Conservation (phyloP, 139 green algal species). For the Pseudopediastrum boryanum region DNA sequence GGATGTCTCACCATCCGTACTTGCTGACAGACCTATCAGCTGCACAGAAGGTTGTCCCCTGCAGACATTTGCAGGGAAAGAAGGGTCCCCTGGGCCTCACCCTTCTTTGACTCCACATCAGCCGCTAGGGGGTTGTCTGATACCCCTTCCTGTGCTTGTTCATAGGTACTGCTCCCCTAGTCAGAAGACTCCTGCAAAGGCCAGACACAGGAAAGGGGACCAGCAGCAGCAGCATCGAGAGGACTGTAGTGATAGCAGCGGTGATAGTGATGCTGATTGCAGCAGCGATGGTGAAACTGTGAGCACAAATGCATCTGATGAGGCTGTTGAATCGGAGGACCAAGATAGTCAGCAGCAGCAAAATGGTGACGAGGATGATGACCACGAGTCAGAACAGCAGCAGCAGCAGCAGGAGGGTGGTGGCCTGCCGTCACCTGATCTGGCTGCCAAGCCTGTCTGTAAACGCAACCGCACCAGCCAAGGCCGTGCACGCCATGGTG, state of each 20-base stretch:
- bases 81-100: not conserved
- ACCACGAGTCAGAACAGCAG: not conserved
- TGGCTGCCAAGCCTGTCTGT: not conserved
- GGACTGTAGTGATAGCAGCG: too few relatives aligned
- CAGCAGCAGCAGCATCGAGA: not conserved
- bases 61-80: not conserved
- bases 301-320: not conserved
- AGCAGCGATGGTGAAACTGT: not conserved
- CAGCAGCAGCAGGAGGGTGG: conserved; percentile 8
- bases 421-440: not conserved
- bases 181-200: too few relatives aligned
- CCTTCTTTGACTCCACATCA: too few relatives aligned
- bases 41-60: too few relatives aligned
- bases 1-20: too few relatives aligned
- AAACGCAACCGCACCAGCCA: too few relatives aligned
- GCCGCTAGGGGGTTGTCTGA: too few relatives aligned
- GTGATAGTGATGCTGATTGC: not conserved
- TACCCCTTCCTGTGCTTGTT: too few relatives aligned
- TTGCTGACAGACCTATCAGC: not conserved
- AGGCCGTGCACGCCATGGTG: too few relatives aligned
- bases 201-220: too few relatives aligned
- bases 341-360: not conserved
- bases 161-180: too few relatives aligned
- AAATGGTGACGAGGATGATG: not conserved
- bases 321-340: not conserved